Evolutionary conservation across 169 alveolate genomes (phyloP), one percentile per base, ranked within the genome.

Genomic region (Neospora caninum): DNA sequence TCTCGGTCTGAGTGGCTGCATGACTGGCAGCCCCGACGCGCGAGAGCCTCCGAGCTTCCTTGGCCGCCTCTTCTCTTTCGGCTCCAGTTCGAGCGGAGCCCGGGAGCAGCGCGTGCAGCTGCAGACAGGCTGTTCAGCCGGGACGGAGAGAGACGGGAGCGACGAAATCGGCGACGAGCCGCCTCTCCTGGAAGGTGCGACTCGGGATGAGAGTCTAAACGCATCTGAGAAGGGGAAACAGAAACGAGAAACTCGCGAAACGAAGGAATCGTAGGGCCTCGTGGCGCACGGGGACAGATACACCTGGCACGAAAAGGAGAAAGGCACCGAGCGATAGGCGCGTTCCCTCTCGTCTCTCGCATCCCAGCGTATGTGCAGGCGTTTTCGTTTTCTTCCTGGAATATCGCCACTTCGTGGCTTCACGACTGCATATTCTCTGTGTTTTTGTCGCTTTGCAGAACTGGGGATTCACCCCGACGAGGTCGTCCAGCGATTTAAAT

Each of bases 391-490:
- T 49, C 13, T 4, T 4, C 13, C 22, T 7, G 22, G 58, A 13
- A 49, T 49, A 7, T 13, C 22, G 22, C n/a, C 20, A 4, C 31
- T 64, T 9, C 73, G n/a, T 16, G 7, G n/a, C 73, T 13, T 16
- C n/a, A 1, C n/a, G 73, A 16, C 20, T 16, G 16, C n/a, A 27
- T 7, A 9, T 7, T 64, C n/a, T 64, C 73, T 64, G 73, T 64
- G n/a, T 22, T 29, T 64, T 64, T 22, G 25, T 64, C 31, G n/a
- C 7, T 20, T 18, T 73, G 84, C 84, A 73, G 84, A 73, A 43
- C 42, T 73, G 9, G 84, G 84, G n/a, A 73, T 73, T n/a, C 43
- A 36, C 84, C 84, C 84, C 49, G 84, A 73, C 43, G 84, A 73
- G n/a, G 42, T 73, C n/a, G 39, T 73, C 7, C 84, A 73, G 42